Evolutionary conservation across 805 yeast species (phyloP).

Genomic region (Komagataella kurtzmanii): DNA sequence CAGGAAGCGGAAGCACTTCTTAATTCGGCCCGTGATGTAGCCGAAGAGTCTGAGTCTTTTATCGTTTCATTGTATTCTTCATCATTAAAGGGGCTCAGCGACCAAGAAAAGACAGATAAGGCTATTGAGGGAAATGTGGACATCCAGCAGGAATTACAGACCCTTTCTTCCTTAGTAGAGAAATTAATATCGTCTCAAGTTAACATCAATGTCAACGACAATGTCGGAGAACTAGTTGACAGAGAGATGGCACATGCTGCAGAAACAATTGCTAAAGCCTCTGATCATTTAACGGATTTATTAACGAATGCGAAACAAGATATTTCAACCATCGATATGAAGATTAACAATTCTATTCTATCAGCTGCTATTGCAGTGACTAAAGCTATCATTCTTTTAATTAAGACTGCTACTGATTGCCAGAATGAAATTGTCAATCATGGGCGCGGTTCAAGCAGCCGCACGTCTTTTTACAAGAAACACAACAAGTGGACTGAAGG

Average conservation of each 20-base stretch:
- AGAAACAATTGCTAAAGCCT: constrained; percentile 51
- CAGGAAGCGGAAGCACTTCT: constrained; percentile 37
- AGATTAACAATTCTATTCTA: constrained; percentile 64
- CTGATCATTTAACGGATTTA: constrained; percentile 40
- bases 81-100: constrained; percentile 30
- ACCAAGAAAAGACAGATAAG: constrained; percentile 60
- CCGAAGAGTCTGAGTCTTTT: constrained; percentile 47
- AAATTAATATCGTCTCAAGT: constrained; percentile 19
- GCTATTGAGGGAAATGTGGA: constrained; percentile 67
- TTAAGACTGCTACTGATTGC: constrained; percentile 65
- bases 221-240: constrained; percentile 61
- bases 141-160: constrained; percentile 60
- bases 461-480: constrained; percentile 71
- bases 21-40: constrained; percentile 37
- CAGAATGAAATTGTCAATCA: constrained; percentile 70
- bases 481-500: constrained; percentile 93
- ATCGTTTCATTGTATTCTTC: constrained; percentile 46
- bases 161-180: constrained; percentile 41
- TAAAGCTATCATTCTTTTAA: constrained; percentile 58
- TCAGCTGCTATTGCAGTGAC: constrained; percentile 73
- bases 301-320: constrained; percentile 36
- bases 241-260: constrained; percentile 65
- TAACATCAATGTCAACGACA: constrained; percentile 23
- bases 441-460: constrained; percentile 51
- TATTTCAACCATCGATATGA: constrained; percentile 41